Evolutionary conservation across 805 yeast genomes (phyloP).

Genomic region (Sugiyamaella boreocaroliniensis): DNA sequence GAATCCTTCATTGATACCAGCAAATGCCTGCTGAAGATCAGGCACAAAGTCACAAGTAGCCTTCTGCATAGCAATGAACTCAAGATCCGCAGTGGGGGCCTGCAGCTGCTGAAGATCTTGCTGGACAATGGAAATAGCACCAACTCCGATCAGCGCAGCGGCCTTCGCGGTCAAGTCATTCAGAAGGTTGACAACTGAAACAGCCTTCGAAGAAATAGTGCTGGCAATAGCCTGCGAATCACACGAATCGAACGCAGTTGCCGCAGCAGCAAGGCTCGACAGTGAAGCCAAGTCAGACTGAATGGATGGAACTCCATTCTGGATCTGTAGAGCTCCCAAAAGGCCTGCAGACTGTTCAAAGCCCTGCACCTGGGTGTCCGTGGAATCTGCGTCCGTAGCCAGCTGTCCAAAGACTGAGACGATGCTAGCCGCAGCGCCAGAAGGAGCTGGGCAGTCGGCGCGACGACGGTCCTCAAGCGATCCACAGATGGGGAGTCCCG

Average conservation of each 20-base stretch:
- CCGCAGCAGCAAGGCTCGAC: slow-evolving; percentile 7
- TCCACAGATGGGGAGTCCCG: background rate
- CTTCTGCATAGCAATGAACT: slow-evolving; percentile 13
- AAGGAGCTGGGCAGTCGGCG: background rate
- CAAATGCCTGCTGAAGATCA: slow-evolving; percentile 13
- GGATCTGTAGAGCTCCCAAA: slow-evolving; percentile 26
- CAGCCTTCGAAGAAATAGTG: slow-evolving; percentile 12
- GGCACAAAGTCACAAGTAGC: slow-evolving; percentile 12
- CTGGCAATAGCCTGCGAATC: slow-evolving; percentile 7
- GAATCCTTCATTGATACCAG: slow-evolving; percentile 7
- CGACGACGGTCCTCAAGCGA: background rate
- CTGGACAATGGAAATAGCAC: slow-evolving; percentile 19
- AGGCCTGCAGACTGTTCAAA: slow-evolving; percentile 18
- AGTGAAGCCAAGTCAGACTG: slow-evolving; percentile 13
- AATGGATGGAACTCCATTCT: slow-evolving; percentile 19
- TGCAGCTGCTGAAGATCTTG: slow-evolving; percentile 20
- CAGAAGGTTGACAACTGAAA: slow-evolving; percentile 13
- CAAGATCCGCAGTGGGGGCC: slow-evolving; percentile 19
- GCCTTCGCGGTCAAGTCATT: slow-evolving; percentile 20
- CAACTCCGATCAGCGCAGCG: slow-evolving; percentile 20
- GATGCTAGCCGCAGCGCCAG: slow-evolving; percentile 1
- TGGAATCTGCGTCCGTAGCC: slow-evolving; percentile 6
- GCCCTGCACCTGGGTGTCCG: slow-evolving; percentile 7
- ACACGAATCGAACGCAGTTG: slow-evolving; percentile 1
- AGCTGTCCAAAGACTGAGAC: slow-evolving; percentile 11